Percentiles rank a stretch among this genome's conserved stretches.
These are phyloP conservation scores for Xanthoconium separans DNA, from an alignment of 1,284 basidiomycete genomes.

Conservation along the genomic window DNA sequence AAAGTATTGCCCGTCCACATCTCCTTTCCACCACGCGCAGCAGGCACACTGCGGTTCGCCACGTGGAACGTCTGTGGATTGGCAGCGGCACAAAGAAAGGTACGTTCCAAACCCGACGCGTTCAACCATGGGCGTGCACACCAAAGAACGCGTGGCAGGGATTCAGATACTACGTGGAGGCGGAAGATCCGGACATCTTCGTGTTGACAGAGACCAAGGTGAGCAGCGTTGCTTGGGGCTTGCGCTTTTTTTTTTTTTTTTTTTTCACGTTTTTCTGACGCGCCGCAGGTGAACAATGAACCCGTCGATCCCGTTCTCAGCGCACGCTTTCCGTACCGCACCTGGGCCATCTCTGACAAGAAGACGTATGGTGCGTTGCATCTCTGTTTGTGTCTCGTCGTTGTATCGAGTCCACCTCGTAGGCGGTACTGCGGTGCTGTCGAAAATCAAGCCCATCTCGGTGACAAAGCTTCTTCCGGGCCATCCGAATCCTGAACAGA, in stretches of 20 bases:
- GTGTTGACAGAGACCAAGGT: slow-evolving; percentile 84
- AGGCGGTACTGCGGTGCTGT: slow-evolving; percentile 84
- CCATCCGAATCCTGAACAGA: slow-evolving; percentile 58
- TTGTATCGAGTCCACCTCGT: neutral
- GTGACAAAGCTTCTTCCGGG: slow-evolving; percentile 68
- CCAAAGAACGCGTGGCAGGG: slow-evolving; percentile 46
- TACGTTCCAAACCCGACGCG: slow-evolving; percentile 23
- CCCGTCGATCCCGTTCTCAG: slow-evolving; percentile 59
- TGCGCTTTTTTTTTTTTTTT: neutral
- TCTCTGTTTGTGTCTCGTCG: neutral
- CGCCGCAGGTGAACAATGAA: slow-evolving; percentile 59
- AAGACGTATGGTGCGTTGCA: slow-evolving; percentile 68
- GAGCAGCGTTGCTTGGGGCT: neutral
- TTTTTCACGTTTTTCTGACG: neutral
- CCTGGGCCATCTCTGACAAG: slow-evolving; percentile 74
- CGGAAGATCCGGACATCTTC: slow-evolving; percentile 80
- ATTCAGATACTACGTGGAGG: slow-evolving; percentile 76
- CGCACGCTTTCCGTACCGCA: slow-evolving; percentile 62
- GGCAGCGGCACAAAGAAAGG: slow-evolving; percentile 71
- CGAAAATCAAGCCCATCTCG: slow-evolving; percentile 73
- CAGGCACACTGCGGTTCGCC: slow-evolving; percentile 55
- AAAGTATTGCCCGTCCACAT: slow-evolving; percentile 68
- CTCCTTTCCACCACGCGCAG: slow-evolving; percentile 49
- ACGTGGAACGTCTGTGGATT: slow-evolving; percentile 78
- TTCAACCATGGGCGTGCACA: neutral